These are phyloP conservation scores for Naganishia antarctica DNA, from an alignment of 768 basidiomycete species.

Conservation along the genomic window DNA sequence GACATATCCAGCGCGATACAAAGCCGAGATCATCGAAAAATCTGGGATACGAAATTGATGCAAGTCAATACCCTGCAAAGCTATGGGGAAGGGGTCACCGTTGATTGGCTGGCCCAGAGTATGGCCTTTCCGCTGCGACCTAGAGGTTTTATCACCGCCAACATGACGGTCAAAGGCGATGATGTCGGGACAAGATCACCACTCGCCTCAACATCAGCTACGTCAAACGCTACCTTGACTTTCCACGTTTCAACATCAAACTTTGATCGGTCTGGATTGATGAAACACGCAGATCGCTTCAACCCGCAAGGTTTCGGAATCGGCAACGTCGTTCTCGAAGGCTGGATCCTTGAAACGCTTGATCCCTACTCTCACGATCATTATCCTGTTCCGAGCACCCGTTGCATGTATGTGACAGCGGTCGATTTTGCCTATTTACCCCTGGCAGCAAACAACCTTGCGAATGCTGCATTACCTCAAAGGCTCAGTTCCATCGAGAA, in stretches of 20 bases:
- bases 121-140: slow-evolving; percentile 86
- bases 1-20: slow-evolving; percentile 72
- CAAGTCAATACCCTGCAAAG: slow-evolving; percentile 64
- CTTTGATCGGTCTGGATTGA: slow-evolving; percentile 58
- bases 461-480: slow-evolving; percentile 71
- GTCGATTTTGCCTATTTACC: slow-evolving; percentile 80
- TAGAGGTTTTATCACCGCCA: slow-evolving; percentile 76
- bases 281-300: slow-evolving; percentile 60
- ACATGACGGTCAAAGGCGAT: slow-evolving; percentile 57
- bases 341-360: slow-evolving; percentile 92
- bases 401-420: slow-evolving; percentile 76
- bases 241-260: slow-evolving; percentile 75
- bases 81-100: slow-evolving; percentile 69
- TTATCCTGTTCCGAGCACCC: slow-evolving; percentile 86
- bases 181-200: slow-evolving; percentile 47
- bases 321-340: slow-evolving; percentile 79
- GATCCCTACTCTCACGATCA: slow-evolving; percentile 93
- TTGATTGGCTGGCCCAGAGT: slow-evolving; percentile 67
- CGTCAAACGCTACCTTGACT: slow-evolving; percentile 51
- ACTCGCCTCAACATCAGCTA: slow-evolving; percentile 31
- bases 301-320: slow-evolving; percentile 70
- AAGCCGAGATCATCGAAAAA: slow-evolving; percentile 65
- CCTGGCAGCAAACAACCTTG: slow-evolving; percentile 73
- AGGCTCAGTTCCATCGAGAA: slow-evolving; percentile 68
- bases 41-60: slow-evolving; percentile 78